A percentile compares a stretch with the other conserved stretches of the same genome.
phyloP scores from a whole-genome alignment of 768 basidiomycete genomes.

The Termitomyces sp. region DNA sequence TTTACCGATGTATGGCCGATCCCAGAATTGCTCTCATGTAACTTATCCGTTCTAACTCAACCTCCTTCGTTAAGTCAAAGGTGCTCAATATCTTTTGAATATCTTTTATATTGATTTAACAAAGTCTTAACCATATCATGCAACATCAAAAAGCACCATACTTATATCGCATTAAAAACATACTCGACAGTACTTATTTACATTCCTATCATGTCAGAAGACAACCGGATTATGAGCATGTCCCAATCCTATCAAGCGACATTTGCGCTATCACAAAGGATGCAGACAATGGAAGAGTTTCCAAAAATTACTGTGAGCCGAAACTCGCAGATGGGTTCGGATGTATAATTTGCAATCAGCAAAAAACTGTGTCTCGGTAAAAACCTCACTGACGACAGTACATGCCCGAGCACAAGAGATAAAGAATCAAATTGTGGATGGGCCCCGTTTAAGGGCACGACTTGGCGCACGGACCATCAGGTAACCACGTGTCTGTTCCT shows the following conservation, averaged over 20 bases:
- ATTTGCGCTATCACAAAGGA: background rate
- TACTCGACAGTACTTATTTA: background rate
- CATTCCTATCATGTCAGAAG: background rate
- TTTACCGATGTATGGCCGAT: too few relatives aligned
- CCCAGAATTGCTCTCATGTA: too few relatives aligned
- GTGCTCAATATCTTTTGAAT: too few relatives aligned
- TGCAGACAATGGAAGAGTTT: constrained; percentile 24
- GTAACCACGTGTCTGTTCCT: background rate
- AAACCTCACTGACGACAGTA: constrained; percentile 94
- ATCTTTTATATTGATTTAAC: too few relatives aligned
- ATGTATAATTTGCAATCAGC: constrained; percentile 98
- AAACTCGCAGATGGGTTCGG: constrained; percentile 90
- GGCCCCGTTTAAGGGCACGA: constrained; percentile 30
- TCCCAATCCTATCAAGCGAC: background rate
- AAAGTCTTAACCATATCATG: too few relatives aligned
- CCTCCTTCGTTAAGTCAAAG: too few relatives aligned
- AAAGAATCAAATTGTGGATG: constrained; percentile 19
- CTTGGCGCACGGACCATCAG: constrained; percentile 50
- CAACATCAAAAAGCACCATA: too few relatives aligned
- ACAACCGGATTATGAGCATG: background rate
- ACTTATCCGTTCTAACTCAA: too few relatives aligned
- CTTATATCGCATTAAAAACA: too few relatives aligned
- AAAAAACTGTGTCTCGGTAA: constrained; percentile 94
- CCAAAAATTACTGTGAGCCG: constrained; percentile 91
- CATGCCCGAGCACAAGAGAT: constrained; percentile 95